phyloP scores from a whole-genome alignment of 805 yeast species.

The Cephaloascus fragrans region DNA sequence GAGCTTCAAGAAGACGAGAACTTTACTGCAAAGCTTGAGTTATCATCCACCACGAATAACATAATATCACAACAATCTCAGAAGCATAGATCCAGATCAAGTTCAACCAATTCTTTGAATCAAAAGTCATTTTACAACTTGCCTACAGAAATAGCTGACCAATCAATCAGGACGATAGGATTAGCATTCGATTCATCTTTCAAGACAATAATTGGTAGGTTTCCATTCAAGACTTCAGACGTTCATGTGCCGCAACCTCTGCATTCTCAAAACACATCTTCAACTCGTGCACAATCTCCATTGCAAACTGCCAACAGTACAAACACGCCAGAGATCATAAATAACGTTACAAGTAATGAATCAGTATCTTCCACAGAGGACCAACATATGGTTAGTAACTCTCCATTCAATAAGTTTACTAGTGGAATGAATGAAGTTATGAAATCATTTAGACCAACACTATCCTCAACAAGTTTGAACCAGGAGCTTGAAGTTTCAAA shows the following conservation, averaged over 20 bases:
- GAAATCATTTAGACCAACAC: conserved; percentile 15
- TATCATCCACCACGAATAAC: no score
- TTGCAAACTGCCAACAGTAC: background rate
- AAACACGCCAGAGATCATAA: background rate
- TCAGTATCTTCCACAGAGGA: background rate
- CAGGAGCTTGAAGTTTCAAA: background rate
- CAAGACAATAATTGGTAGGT: conserved; percentile 18
- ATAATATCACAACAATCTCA: no score
- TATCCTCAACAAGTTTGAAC: background rate
- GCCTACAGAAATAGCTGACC: conserved; percentile 15
- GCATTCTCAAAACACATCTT: background rate
- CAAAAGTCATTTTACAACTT: conserved; percentile 11
- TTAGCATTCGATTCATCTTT: conserved; percentile 23
- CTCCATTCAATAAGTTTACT: conserved; percentile 13
- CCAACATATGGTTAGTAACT: background rate
- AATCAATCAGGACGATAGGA: conserved; percentile 21
- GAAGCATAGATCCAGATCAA: background rate
- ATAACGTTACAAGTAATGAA: background rate
- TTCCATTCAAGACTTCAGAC: conserved; percentile 12
- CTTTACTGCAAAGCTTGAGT: no score
- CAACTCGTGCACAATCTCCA: no score
- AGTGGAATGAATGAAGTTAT: conserved; percentile 22
- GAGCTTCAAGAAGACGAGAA: background rate
- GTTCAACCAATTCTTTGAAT: background rate
- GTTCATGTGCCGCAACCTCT: background rate